Base-by-base conservation (phyloP, 2,329 filamentous ascomycete species). In the Pseudogymnoascus sp. region DNA sequence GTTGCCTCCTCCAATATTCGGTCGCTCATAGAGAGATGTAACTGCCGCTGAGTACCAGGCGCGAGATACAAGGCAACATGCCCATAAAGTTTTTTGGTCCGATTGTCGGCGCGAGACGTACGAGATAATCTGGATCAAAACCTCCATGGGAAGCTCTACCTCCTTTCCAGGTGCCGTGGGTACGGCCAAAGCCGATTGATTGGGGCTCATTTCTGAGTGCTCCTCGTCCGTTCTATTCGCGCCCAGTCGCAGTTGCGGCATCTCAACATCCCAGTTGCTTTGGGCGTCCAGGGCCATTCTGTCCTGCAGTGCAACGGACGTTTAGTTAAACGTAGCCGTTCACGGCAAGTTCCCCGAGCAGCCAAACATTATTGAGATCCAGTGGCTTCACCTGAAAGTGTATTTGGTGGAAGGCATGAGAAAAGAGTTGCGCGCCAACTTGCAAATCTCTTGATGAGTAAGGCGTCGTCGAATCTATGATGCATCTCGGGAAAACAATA, bases 211-310 rank as follows among this genome's bases (percentile, higher is more conserved):
- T 12, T 29, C 12, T 21, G 48, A 5, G 31, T 1, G 1, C 8
- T 55, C 21, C 2, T 55, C 48, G 5, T 55, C 48, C 21, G 9
- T 33, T 15, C 29, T 29, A 21, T 33, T 55, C 48, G 48, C 29
- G 35, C 9, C 29, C 29, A 55, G 48, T 35, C 48, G 48, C 29
- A 55, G 64, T 31, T 70, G 64, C 9, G 69, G 64, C 70, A 72
- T 72, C 60, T 71, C 69, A 6, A 71, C 64, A 21, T 71, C 65
- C 69, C 69, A 72, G 61, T 72, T 72, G 52, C 65, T 68, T 63
- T 72, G 69, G 3, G 68, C 65, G 52, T 72, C 69, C 21, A 72
- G 67, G 25, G 70, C 70, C 64, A 68, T 69, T 45, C 9, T 55
- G 48, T 13, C 48, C 5, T n/a, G 15, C 7, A 35, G 15, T 55